Conservation (phyloP, 2,329 filamentous ascomycete genomes). For the Xylariaceae sp. region DNA sequence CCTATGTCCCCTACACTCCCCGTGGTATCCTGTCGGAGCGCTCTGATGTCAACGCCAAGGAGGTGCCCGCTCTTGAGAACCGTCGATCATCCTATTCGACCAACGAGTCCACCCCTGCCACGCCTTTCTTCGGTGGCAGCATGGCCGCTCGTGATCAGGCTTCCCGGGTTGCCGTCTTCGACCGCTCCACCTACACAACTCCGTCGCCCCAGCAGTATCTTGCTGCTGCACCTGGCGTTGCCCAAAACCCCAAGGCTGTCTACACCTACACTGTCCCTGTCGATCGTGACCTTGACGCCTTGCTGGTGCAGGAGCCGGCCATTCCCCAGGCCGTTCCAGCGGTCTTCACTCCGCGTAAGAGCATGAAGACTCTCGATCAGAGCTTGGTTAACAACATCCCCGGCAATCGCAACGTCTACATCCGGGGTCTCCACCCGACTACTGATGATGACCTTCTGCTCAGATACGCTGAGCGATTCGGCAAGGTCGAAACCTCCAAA, state of each 20-base stretch:
- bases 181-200: conserved; percentile 63
- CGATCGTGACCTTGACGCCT: conserved; percentile 56
- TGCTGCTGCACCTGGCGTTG: conserved; percentile 31
- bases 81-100: conserved; percentile 66
- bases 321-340: conserved; percentile 89
- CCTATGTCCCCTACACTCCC: conserved; percentile 49
- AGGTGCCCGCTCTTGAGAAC: conserved; percentile 61
- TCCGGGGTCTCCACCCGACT: conserved; percentile 89
- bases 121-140: conserved; percentile 59
- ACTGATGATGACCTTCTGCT: conserved; percentile 89
- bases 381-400: conserved; percentile 87
- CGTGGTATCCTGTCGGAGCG: conserved; percentile 44
- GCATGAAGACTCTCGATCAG: conserved; percentile 85
- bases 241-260: conserved; percentile 38
- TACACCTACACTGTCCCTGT: conserved; percentile 31
- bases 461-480: conserved; percentile 81
- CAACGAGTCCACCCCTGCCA: conserved; percentile 62
- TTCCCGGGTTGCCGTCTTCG: conserved; percentile 54
- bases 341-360: conserved; percentile 78
- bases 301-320: conserved; percentile 71
- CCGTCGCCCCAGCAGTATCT: conserved; percentile 61
- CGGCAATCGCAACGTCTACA: conserved; percentile 97
- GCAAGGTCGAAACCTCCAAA: conserved; percentile 93
- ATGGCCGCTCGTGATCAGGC: conserved; percentile 57
- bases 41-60: conserved; percentile 44